phyloP scores from a whole-genome alignment of 768 basidiomycete species.

The Plicaturopsis crispa region DNA sequence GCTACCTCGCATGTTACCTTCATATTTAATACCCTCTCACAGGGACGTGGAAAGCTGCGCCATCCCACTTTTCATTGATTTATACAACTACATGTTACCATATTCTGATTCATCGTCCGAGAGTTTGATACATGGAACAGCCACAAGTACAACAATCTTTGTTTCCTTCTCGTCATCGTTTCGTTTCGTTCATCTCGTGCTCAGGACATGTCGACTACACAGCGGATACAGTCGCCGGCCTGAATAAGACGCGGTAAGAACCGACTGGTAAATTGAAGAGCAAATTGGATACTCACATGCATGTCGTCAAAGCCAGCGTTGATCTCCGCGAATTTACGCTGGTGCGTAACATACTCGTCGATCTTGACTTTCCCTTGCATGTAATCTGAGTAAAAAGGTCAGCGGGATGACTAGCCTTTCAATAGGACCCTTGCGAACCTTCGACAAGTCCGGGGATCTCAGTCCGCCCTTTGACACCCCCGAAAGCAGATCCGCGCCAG shows the following conservation, averaged over 20 bases:
- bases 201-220: slow-evolving; percentile 85
- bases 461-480: slow-evolving; percentile 96
- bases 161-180: too few relatives aligned
- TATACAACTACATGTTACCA: too few relatives aligned
- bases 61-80: too few relatives aligned
- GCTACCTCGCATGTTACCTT: too few relatives aligned
- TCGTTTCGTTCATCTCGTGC: too few relatives aligned
- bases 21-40: background rate
- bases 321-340: slow-evolving; percentile 64
- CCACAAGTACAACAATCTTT: too few relatives aligned
- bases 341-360: slow-evolving; percentile 95
- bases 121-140: too few relatives aligned
- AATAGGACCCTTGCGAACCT: slow-evolving; percentile 34
- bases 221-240: slow-evolving; percentile 88
- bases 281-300: slow-evolving; percentile 61
- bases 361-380: slow-evolving; percentile 76
- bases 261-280: background rate
- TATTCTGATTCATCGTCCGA: too few relatives aligned
- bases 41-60: too few relatives aligned
- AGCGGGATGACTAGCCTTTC: background rate
- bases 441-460: slow-evolving; percentile 92
- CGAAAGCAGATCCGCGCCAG: slow-evolving; percentile 95
- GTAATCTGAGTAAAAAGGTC: slow-evolving; percentile 52
- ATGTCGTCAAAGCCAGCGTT: slow-evolving; percentile 91
- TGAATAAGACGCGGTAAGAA: slow-evolving; percentile 19